Conservation (phyloP, 1,139 yeast genomes). For the Trichomonascaceae sp. region DNA sequence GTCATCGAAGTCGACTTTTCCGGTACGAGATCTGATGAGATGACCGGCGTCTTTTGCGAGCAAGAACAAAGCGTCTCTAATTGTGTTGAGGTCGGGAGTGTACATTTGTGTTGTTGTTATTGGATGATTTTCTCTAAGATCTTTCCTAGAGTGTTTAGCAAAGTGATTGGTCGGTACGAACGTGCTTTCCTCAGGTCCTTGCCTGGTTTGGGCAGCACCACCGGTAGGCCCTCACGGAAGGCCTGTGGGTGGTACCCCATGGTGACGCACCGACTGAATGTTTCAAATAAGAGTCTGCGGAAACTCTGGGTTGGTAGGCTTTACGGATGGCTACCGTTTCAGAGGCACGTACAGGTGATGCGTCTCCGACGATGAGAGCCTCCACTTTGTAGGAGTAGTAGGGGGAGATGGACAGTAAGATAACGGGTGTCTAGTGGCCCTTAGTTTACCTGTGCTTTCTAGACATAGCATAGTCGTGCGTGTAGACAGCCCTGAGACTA, state of each 20-base stretch:
- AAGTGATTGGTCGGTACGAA: conserved; percentile 7
- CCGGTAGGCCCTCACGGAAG: background rate
- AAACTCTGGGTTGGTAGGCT: conserved; percentile 1
- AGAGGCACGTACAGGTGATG: no score
- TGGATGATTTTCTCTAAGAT: conserved; percentile 7
- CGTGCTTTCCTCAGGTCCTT: conserved; percentile 1
- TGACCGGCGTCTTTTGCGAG: conserved; percentile 42
- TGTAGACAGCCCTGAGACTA: no score
- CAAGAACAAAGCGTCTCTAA: conserved; percentile 33
- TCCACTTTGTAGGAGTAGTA: no score
- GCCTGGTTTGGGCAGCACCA: background rate
- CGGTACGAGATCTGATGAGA: conserved; percentile 32
- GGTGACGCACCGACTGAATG: background rate
- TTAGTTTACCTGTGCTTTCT: no score
- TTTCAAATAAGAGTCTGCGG: background rate
- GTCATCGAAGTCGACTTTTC: conserved; percentile 37
- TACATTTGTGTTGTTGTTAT: conserved; percentile 1
- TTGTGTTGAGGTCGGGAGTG: conserved; percentile 16
- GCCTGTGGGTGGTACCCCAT: conserved; percentile 1
- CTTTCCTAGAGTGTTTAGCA: conserved; percentile 7
- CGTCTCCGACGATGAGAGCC: no score
- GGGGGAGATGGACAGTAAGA: no score
- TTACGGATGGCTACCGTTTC: background rate
- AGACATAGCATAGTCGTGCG: no score
- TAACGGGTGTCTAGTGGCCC: no score